Conservation (phyloP, 371 early-diverging fungal genomes). For the Haplosporangium sp. region DNA sequence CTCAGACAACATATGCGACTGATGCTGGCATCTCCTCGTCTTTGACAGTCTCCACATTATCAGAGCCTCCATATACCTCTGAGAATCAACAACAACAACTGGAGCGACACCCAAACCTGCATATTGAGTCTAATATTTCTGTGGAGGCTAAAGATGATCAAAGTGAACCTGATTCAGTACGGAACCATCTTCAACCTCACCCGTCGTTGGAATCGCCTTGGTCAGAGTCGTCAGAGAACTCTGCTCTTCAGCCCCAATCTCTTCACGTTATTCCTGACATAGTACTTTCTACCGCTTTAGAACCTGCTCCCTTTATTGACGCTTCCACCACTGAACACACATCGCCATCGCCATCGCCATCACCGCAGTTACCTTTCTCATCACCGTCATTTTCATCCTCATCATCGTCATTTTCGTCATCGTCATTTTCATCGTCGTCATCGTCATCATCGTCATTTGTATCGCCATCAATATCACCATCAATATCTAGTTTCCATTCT, state of each 20-base stretch:
- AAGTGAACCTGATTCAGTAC: background rate
- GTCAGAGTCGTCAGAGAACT: constrained; percentile 5
- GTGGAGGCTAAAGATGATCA: background rate
- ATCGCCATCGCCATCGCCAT: constrained; percentile 3
- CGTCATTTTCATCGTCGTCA: background rate
- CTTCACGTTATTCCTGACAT: background rate
- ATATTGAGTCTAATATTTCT: background rate
- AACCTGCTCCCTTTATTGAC: constrained; percentile 4
- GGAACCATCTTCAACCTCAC: background rate
- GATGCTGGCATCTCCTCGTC: constrained; percentile 3
- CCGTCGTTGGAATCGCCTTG: constrained; percentile 12
- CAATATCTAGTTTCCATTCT: constrained; percentile 2
- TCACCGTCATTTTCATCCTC: constrained; percentile 3
- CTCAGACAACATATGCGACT: background rate
- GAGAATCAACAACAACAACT: background rate
- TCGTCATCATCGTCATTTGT: background rate
- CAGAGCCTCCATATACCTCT: background rate
- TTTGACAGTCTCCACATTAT: background rate
- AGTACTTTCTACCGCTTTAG: constrained; percentile 5
- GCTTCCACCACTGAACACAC: constrained; percentile 2
- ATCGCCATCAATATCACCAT: background rate
- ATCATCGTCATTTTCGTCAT: background rate
- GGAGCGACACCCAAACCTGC: background rate
- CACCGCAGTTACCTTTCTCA: constrained; percentile 1
- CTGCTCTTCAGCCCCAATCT: background rate